These are phyloP conservation scores for Aspergillus haitiensis DNA, from an alignment of 495 filamentous ascomycete genomes.

Conservation along the genomic window DNA sequence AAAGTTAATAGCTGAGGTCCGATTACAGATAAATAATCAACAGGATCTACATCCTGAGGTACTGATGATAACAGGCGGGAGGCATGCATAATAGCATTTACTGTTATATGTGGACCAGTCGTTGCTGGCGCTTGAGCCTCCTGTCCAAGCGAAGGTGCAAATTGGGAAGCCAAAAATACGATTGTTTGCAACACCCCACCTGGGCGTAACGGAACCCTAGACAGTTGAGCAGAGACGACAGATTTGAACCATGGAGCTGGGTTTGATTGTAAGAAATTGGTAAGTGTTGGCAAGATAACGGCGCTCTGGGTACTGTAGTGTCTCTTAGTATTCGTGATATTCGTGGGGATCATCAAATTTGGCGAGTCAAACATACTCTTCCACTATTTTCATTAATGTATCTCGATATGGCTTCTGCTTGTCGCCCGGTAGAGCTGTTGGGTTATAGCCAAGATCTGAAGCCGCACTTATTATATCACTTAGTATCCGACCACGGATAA, in stretches of 20 bases:
- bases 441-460: constrained; percentile 45
- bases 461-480: constrained; percentile 46
- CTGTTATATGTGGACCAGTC: constrained; percentile 64
- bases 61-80: constrained; percentile 62
- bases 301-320: constrained; percentile 41
- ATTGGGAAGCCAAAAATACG: constrained; percentile 66
- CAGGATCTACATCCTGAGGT: constrained; percentile 56
- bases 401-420: constrained; percentile 28
- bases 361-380: constrained; percentile 38
- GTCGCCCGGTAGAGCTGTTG: constrained; percentile 22
- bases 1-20: constrained; percentile 66
- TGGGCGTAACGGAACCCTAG: constrained; percentile 62
- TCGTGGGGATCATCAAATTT: neutral
- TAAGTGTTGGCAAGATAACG: constrained; percentile 46
- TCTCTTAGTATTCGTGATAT: constrained; percentile 21
- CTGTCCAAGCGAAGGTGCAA: constrained; percentile 46
- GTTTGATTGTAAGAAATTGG: constrained; percentile 48
- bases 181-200: constrained; percentile 67
- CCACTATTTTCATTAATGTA: constrained; percentile 39
- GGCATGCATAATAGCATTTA: constrained; percentile 69
- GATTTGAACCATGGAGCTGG: constrained; percentile 49
- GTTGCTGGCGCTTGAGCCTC: constrained; percentile 37
- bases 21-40: constrained; percentile 61
- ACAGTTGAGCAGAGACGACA: constrained; percentile 53
- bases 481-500: constrained; percentile 45